Conservation (phyloP, 1,139 yeast species). For the Sugiyamaella novakii region DNA sequence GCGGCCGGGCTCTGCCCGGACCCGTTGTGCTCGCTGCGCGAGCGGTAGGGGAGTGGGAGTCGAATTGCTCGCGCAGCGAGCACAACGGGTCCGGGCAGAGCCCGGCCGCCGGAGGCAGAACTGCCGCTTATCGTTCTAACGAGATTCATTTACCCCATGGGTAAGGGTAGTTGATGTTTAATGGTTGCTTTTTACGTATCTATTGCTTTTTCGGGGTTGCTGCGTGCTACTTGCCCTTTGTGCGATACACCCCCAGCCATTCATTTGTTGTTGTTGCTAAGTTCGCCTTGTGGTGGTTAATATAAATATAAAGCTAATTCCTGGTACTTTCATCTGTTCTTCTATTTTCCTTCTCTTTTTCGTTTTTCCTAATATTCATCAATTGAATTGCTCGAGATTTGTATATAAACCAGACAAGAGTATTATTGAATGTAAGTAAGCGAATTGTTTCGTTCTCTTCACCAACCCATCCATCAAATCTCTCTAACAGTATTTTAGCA, state of each 20-base stretch:
- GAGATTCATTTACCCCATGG: background rate
- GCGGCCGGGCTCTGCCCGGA: too few relatives aligned
- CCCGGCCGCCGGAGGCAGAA: too few relatives aligned
- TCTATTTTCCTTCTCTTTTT: constrained; percentile 2
- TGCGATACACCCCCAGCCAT: constrained; percentile 13
- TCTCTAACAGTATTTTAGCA: background rate
- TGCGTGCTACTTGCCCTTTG: constrained; percentile 15
- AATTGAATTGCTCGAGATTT: constrained; percentile 7
- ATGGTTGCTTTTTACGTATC: background rate
- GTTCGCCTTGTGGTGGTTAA: constrained; percentile 12
- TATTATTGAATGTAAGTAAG: constrained; percentile 8
- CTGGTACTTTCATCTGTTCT: constrained; percentile 2
- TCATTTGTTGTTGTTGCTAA: constrained; percentile 15
- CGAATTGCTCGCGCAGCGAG: too few relatives aligned
- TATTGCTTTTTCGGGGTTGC: constrained; percentile 14
- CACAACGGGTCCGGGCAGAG: too few relatives aligned
- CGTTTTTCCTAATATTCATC: background rate
- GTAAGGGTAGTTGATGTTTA: background rate
- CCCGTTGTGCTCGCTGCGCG: too few relatives aligned
- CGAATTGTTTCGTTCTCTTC: background rate
- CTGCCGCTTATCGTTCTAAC: background rate
- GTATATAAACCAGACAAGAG: constrained; percentile 9
- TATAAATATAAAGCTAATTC: constrained; percentile 20
- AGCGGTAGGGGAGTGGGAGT: too few relatives aligned
- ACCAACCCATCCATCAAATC: background rate